Evolutionary conservation across 164 flowering plant species (phyloP).

Genomic region (Magnolia officinalis): DNA sequence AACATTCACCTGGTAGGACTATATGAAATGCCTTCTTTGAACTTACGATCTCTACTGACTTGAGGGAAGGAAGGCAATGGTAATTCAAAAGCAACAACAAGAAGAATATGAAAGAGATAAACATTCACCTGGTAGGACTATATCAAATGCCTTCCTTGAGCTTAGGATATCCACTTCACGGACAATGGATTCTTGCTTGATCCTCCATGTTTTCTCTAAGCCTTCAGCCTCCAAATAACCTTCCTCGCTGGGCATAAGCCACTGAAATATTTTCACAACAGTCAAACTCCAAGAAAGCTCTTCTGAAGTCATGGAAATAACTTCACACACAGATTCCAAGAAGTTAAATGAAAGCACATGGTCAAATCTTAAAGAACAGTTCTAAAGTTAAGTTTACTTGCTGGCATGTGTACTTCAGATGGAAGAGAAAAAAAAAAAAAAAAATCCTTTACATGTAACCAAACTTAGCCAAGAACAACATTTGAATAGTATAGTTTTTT

Average conservation of each 20-base stretch:
- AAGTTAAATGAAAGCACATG: not conserved
- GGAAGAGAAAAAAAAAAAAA: not conserved
- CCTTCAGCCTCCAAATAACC: constrained; percentile 90
- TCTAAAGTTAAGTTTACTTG: not conserved
- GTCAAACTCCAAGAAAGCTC: constrained; percentile 7
- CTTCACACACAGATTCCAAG: not conserved
- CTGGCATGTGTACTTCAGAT: not conserved
- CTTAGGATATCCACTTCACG: constrained; percentile 73
- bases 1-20: constrained; percentile 68
- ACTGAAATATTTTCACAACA: constrained; percentile 32
- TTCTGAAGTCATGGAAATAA: not conserved
- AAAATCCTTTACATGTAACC: not conserved
- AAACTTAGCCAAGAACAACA: not conserved
- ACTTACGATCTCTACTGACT: constrained; percentile 38
- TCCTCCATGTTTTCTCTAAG: constrained; percentile 81
- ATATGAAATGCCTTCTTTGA: constrained; percentile 77
- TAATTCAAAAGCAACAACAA: not conserved
- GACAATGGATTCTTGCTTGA: constrained; percentile 64
- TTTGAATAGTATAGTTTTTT: too few species aligned
- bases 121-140: constrained; percentile 74
- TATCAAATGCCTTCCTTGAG: constrained; percentile 73
- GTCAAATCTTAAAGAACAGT: not conserved
- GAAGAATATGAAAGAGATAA: not conserved
- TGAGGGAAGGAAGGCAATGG: too few species aligned
- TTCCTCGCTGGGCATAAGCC: constrained; percentile 88